Evolutionary conservation across 2,329 filamentous ascomycete genomes (phyloP).

Genomic region (Penicillium fuscoglaucum): DNA sequence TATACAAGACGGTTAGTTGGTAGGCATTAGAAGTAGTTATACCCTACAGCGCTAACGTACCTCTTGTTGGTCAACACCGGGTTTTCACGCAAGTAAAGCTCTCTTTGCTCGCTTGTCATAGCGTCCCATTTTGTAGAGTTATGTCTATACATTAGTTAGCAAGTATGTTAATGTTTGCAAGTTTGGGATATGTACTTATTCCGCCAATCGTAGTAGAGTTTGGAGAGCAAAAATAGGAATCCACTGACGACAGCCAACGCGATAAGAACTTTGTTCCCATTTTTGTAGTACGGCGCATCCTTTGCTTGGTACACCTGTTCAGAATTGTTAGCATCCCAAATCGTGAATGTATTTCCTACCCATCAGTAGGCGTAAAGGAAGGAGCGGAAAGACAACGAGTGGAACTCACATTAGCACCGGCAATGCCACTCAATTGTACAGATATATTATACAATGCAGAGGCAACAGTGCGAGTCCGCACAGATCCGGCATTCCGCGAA

Average conservation of each 20-base stretch:
- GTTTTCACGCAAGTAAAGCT: conserved; percentile 33
- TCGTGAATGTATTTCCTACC: too few species aligned
- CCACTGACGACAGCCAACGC: neutral
- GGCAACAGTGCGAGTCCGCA: conserved; percentile 38
- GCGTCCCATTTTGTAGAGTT: conserved; percentile 44
- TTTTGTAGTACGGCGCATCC: neutral
- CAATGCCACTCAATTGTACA: conserved; percentile 37
- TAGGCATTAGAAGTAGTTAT: neutral
- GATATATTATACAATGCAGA: conserved; percentile 45
- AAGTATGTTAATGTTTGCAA: neutral
- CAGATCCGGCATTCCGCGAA: conserved; percentile 37
- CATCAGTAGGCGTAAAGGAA: too few species aligned
- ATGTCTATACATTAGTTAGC: conserved; percentile 47
- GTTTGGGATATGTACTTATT: neutral
- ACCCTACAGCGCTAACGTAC: neutral
- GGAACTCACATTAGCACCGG: neutral
- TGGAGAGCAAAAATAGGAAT: neutral
- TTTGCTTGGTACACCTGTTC: conserved; percentile 3
- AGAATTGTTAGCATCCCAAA: neutral
- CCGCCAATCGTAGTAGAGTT: neutral
- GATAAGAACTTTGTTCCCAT: conserved; percentile 2
- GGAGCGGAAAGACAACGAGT: too few species aligned
- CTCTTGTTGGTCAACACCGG: conserved; percentile 36
- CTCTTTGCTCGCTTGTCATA: conserved; percentile 33
- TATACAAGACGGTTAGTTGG: conserved; percentile 10